Evolutionary conservation across 2,329 filamentous ascomycete species (phyloP).

Genomic region (Alternaria rosae): DNA sequence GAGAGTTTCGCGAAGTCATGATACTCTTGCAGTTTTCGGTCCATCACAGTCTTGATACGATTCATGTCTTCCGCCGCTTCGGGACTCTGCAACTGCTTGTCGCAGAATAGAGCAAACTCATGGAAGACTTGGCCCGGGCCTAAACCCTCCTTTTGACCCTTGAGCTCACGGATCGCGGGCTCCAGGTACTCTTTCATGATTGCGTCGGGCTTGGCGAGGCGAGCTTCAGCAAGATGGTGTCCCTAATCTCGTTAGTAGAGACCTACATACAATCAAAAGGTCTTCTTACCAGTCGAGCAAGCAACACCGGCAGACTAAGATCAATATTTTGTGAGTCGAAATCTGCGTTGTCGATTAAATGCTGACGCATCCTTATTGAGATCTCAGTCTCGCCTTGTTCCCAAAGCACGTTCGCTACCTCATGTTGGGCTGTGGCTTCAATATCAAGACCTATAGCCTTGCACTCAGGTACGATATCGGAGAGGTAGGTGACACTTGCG

Average conservation of each 20-base stretch:
- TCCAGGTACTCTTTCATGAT: constrained; percentile 88
- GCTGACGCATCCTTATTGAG: constrained; percentile 87
- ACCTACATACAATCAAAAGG: not conserved
- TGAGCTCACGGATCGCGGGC: constrained; percentile 83
- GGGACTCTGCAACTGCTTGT: constrained; percentile 87
- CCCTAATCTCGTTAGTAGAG: constrained; percentile 59
- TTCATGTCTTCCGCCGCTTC: constrained; percentile 85
- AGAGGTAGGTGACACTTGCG: constrained; percentile 83
- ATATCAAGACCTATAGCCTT: constrained; percentile 75
- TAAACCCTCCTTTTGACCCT: constrained; percentile 69
- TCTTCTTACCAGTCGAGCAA: constrained; percentile 74
- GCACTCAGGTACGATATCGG: constrained; percentile 75
- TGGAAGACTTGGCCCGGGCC: constrained; percentile 91
- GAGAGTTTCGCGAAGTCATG: constrained; percentile 71
- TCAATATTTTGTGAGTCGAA: constrained; percentile 42
- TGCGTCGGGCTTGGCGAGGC: constrained; percentile 86
- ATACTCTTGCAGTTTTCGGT: constrained; percentile 83
- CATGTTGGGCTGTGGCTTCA: constrained; percentile 78
- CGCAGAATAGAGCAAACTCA: constrained; percentile 94
- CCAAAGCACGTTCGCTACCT: constrained; percentile 91
- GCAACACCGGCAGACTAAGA: constrained; percentile 66
- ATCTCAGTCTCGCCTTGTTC: constrained; percentile 88
- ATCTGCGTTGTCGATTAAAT: constrained; percentile 57
- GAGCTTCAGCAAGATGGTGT: constrained; percentile 86
- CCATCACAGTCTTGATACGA: constrained; percentile 78